Evolutionary conservation across 352 stramenopile genomes (phyloP), one percentile per base, ranked within the genome.

Genomic region (Paralagenidium karlingii): DNA sequence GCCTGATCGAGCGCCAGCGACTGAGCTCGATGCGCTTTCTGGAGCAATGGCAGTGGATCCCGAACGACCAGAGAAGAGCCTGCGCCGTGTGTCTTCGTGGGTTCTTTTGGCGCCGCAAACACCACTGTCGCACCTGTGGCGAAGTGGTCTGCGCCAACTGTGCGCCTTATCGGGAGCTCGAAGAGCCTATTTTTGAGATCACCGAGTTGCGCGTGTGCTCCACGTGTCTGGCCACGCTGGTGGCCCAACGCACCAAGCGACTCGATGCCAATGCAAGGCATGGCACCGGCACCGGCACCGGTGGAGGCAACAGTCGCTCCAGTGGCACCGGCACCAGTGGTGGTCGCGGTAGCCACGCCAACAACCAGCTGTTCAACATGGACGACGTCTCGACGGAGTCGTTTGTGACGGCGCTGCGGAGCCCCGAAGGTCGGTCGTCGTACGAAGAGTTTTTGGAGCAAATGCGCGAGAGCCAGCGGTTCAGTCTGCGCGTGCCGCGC

Each of bases 31-130:
- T 84, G 48, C 53, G 61, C 15, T 84, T 87, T 28, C 51, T 87
- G 22, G 74, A 83, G 52, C 67, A 82, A 42, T 87, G 67, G 68
- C 68, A 82, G 32, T 87, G 74, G 74, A 61, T 87, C 25, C 65
- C 68, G 10, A 82, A 87, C 30, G 49, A 62, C 4, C 69, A 84
- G 39, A 58, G 74, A 10, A 81, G 82, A 40, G 73, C 68, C 0
- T 87, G 74, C 38, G 63, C 68, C 0, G 69, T 87, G 37, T 87
- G 74, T 42, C 38, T 82, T 6, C 68, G 68, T 0, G 66, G 61
- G 3, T 87, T 87, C 48, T 79, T 76, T 38, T 82, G 84, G 39
- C 74, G 66, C 18, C 62, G 70, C 7, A 80, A 80, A 55, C 70
- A 84, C 40, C 70, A 84, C 40, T 84, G 70, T 46, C 54, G 67